Evolutionary conservation across 176 grass and related monocot genomes (phyloP).

Genomic region (Oryza nivara): DNA sequence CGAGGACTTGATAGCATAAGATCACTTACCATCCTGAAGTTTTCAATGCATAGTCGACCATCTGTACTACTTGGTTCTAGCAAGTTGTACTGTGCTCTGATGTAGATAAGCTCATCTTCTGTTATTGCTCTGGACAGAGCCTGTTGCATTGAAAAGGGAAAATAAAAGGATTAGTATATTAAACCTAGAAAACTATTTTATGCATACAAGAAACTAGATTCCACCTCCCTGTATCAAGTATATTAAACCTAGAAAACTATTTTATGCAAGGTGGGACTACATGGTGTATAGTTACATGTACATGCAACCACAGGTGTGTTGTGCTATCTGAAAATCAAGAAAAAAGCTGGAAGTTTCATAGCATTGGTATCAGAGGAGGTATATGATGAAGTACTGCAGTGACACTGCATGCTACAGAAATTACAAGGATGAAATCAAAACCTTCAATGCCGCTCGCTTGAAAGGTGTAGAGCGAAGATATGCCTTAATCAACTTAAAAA

Average conservation of each 20-base stretch:
- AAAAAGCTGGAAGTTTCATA: background rate
- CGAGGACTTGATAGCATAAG: background rate
- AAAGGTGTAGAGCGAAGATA: slow-evolving; percentile 86
- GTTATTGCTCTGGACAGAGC: slow-evolving; percentile 90
- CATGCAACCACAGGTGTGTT: slow-evolving; percentile 10
- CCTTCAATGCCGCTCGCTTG: slow-evolving; percentile 94
- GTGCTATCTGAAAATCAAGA: slow-evolving; percentile 1
- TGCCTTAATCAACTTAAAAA: slow-evolving; percentile 77
- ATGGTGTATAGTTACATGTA: slow-evolving; percentile 11
- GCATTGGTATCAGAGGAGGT: slow-evolving; percentile 26
- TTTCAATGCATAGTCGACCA: slow-evolving; percentile 75
- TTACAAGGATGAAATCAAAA: slow-evolving; percentile 44
- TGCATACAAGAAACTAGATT: background rate
- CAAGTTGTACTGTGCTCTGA: slow-evolving; percentile 82
- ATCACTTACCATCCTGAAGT: slow-evolving; percentile 83
- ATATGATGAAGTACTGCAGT: background rate
- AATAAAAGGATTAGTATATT: slow-evolving; percentile 14
- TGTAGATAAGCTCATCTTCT: slow-evolving; percentile 91
- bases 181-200: too few relatives aligned
- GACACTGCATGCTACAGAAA: slow-evolving; percentile 28
- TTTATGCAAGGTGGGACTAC: slow-evolving; percentile 24
- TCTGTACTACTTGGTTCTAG: slow-evolving; percentile 82
- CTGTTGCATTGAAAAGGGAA: slow-evolving; percentile 44
- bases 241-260: slow-evolving; percentile 28
- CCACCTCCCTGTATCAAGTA: background rate